Evolutionary conservation across 768 basidiomycete genomes (phyloP).

Genomic region (Leccinum boreale): DNA sequence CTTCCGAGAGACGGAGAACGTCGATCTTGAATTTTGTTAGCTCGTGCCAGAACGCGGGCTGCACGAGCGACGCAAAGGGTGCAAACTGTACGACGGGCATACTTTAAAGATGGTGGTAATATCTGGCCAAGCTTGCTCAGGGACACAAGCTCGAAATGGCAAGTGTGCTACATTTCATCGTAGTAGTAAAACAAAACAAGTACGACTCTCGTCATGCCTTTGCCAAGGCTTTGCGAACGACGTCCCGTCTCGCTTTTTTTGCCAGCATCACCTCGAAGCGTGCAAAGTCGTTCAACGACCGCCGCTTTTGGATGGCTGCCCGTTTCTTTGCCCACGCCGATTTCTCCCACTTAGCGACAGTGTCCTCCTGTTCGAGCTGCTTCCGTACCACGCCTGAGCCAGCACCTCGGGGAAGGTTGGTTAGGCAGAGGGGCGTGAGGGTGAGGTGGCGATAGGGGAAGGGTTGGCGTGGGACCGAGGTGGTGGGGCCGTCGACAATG

Average conservation of each 20-base stretch:
- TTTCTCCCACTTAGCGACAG: slow-evolving; percentile 85
- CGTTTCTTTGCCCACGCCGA: slow-evolving; percentile 89
- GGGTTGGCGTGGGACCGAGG: slow-evolving; percentile 87
- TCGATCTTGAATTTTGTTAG: slow-evolving; percentile 90
- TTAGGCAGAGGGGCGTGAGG: slow-evolving; percentile 82
- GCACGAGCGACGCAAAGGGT: slow-evolving; percentile 82
- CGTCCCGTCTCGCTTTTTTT: slow-evolving; percentile 85
- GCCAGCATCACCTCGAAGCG: slow-evolving; percentile 84
- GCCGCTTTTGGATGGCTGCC: slow-evolving; percentile 66
- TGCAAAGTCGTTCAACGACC: slow-evolving; percentile 84
- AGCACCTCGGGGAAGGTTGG: slow-evolving; percentile 83
- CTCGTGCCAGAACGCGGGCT: slow-evolving; percentile 91
- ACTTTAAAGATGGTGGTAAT: neutral
- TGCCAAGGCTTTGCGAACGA: slow-evolving; percentile 64
- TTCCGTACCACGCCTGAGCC: slow-evolving; percentile 81
- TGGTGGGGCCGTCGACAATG: slow-evolving; percentile 90
- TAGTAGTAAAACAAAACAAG: neutral
- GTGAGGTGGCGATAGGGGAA: slow-evolving; percentile 90
- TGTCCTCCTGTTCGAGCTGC: slow-evolving; percentile 80
- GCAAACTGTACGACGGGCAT: slow-evolving; percentile 79
- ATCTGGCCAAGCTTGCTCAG: neutral
- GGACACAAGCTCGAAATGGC: slow-evolving; percentile 10
- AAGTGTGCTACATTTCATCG: neutral
- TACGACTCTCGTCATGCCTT: slow-evolving; percentile 35
- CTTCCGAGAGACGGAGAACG: slow-evolving; percentile 78